phyloP scores from a whole-genome alignment of 2,329 filamentous ascomycete genomes.

The Didymella keratinophila region DNA sequence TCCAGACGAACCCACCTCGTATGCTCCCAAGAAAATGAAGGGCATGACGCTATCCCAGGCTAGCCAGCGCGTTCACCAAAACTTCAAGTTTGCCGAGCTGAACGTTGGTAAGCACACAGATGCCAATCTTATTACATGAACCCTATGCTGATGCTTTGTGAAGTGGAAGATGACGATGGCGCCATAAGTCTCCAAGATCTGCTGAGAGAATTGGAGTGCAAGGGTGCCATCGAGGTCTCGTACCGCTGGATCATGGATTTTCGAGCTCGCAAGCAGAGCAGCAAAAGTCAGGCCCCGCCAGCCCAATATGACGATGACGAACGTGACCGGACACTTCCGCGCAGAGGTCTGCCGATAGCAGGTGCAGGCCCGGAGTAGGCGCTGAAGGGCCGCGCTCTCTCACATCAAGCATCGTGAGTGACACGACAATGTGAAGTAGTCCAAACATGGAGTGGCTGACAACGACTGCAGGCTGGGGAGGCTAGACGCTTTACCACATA shows the following conservation, averaged over 20 bases:
- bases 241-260: constrained; percentile 4
- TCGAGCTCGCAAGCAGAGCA: not conserved
- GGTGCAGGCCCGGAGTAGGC: constrained; percentile 29
- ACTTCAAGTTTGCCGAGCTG: too few relatives aligned
- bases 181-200: constrained; percentile 6
- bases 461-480: too few relatives aligned
- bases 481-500: not conserved
- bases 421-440: too few relatives aligned
- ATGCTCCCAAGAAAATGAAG: too few relatives aligned
- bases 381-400: constrained; percentile 25
- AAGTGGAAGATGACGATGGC: constrained; percentile 13
- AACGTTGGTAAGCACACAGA: too few relatives aligned
- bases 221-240: constrained; percentile 7
- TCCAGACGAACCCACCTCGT: too few relatives aligned
- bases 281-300: not conserved
- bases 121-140: too few relatives aligned
- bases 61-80: too few relatives aligned
- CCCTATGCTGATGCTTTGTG: not conserved
- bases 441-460: too few relatives aligned
- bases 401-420: constrained; percentile 25
- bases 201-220: constrained; percentile 1
- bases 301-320: not conserved
- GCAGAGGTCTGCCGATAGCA: not conserved
- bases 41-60: too few relatives aligned
- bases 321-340: not conserved